These are phyloP conservation scores for Mortierella sp. DNA, from an alignment of 371 early-diverging fungal species.

Conservation along the genomic window DNA sequence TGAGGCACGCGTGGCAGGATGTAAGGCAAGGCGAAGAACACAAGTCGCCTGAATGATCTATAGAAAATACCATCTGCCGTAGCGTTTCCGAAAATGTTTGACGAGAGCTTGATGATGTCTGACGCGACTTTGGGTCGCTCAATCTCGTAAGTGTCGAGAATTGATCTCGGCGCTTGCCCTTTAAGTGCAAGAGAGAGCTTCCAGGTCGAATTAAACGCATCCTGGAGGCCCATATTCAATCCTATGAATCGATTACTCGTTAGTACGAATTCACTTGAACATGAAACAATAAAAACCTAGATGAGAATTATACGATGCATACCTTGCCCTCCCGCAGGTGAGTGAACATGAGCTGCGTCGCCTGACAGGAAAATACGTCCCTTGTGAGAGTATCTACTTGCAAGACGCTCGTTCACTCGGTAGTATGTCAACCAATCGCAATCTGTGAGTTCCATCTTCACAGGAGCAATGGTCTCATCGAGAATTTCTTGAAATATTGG, in stretches of 20 bases:
- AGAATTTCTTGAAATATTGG: conserved; percentile 13
- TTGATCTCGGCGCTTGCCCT: conserved; percentile 1
- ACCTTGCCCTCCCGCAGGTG: conserved; percentile 61
- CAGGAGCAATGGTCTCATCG: conserved; percentile 11
- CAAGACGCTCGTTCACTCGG: conserved; percentile 46
- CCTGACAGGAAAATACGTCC: conserved; percentile 57
- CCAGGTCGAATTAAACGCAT: conserved; percentile 29
- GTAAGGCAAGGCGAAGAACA: not conserved
- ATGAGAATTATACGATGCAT: not conserved
- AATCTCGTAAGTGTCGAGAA: conserved; percentile 17
- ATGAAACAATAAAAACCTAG: too few relatives aligned
- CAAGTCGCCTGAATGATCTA: not conserved
- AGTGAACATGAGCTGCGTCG: conserved; percentile 60
- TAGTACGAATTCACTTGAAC: too few relatives aligned
- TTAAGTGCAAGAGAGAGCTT: conserved; percentile 25
- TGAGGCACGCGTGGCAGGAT: conserved; percentile 3
- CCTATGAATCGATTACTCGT: too few relatives aligned
- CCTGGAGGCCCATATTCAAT: conserved; percentile 27
- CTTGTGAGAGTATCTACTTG: conserved; percentile 27
- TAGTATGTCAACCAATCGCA: conserved; percentile 36
- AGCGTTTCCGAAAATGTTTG: not conserved
- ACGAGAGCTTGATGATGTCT: conserved; percentile 5
- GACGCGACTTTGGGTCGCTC: conserved; percentile 16
- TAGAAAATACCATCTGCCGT: not conserved
- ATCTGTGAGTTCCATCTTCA: conserved; percentile 20